Percentiles rank a stretch among this genome's conserved stretches.
These are phyloP conservation scores for Phytopythium litorale DNA, from an alignment of 352 stramenopile genomes.

Conservation along the genomic window DNA sequence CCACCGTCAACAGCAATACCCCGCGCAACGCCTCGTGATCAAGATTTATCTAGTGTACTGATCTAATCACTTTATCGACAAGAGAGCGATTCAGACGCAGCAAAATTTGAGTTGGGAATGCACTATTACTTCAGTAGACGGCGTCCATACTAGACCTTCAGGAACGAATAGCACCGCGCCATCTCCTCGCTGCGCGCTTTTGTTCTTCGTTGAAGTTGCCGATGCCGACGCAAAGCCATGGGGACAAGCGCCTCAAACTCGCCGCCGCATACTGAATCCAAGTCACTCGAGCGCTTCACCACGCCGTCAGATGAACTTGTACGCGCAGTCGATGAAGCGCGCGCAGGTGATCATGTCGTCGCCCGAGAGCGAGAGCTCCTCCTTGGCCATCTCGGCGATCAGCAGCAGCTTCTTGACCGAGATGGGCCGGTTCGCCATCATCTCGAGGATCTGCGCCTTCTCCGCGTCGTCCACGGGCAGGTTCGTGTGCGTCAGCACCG, in stretches of 20 bases:
- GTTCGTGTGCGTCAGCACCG: constrained; percentile 78
- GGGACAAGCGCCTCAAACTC: no score
- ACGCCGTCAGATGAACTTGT: constrained; percentile 59
- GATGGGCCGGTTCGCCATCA: constrained; percentile 91
- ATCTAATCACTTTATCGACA: no score
- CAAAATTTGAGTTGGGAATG: no score
- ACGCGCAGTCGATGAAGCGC: constrained; percentile 81
- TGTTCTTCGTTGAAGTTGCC: not conserved
- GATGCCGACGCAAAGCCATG: no score
- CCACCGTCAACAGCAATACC: not conserved
- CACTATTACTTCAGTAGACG: no score
- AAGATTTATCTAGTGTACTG: no score
- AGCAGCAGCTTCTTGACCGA: constrained; percentile 98
- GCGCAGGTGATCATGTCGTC: constrained; percentile 68
- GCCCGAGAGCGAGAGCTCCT: constrained; percentile 63
- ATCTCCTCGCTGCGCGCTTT: not conserved
- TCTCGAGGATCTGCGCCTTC: constrained; percentile 60
- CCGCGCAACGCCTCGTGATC: not conserved
- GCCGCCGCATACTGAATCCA: not conserved
- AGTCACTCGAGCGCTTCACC: not conserved
- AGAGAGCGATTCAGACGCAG: no score
- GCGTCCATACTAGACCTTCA: not conserved
- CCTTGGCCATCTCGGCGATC: constrained; percentile 96
- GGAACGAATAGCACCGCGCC: not conserved
- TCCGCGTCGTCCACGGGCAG: constrained; percentile 70